Conservation (phyloP, 306 rosid species). For the Glycine tomentella region DNA sequence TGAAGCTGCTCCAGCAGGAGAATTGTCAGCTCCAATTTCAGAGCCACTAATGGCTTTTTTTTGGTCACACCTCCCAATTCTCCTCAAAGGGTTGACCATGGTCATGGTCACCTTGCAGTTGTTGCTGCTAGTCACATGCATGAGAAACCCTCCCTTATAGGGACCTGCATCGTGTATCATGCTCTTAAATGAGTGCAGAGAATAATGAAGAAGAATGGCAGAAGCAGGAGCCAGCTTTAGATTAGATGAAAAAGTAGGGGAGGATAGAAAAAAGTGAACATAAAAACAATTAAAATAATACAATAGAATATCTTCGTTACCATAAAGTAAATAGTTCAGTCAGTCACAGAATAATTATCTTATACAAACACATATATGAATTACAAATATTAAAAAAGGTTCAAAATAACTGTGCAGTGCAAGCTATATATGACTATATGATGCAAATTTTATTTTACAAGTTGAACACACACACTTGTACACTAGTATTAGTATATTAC, state of each 20-base stretch:
- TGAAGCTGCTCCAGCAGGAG: slow-evolving; percentile 33
- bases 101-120: slow-evolving; percentile 10
- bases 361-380: slow-evolving; percentile 36
- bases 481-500: slow-evolving; percentile 43
- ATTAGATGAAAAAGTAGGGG: too few species aligned
- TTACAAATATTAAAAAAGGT: slow-evolving; percentile 33
- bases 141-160: slow-evolving; percentile 12
- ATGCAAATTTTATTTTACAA: slow-evolving; percentile 14
- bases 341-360: slow-evolving; percentile 41
- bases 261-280: not conserved
- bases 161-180: slow-evolving; percentile 56
- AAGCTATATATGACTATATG: slow-evolving; percentile 8
- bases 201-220: slow-evolving; percentile 37
- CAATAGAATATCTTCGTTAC: slow-evolving; percentile 2
- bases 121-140: slow-evolving; percentile 53
- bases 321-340: slow-evolving; percentile 45
- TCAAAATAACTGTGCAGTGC: not conserved
- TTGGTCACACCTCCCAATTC: slow-evolving; percentile 48
- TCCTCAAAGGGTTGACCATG: slow-evolving; percentile 49
- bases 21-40: slow-evolving; percentile 47
- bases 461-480: slow-evolving; percentile 29
- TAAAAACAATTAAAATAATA: not conserved
- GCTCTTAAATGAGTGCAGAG: slow-evolving; percentile 50
- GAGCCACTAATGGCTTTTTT: slow-evolving; percentile 49
- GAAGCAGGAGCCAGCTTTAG: too few species aligned